Base-by-base conservation (phyloP, 2,329 filamentous ascomycete genomes). In the Bipolaris sorokiniana region DNA sequence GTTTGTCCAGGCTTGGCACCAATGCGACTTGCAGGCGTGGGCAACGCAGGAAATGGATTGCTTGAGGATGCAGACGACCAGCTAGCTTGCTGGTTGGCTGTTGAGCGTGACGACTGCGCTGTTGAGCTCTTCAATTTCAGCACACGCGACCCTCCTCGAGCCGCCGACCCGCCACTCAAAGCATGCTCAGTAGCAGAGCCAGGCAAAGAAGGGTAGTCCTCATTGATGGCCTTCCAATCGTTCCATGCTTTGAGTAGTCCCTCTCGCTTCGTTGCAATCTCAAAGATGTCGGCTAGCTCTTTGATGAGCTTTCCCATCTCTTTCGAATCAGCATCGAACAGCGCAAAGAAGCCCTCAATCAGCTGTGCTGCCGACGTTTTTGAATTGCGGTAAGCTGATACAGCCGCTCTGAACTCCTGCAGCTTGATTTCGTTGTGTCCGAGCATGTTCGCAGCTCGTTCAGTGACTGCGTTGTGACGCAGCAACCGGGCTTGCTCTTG, bases 161-260 rank as follows among this genome's bases (percentile, higher is more conserved):
- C 89, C 86, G 56, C 54, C 40, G 67, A 59, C 1, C 65, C 70
- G 15, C 71, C 77, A 55, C 75, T 77, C 34, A 74, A 73, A 67
- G 74, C 73, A 20, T 65, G 76, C 15, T 77, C 77, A 22, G 78
- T 77, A 46, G 82, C 84, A 44, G 82, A 84, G 0, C 90, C 89
- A 1, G 94, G 93, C 0, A 98, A 81, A 1, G 90, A 91, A 0
- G 94, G 94, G 66, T 97, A 98, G 74, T 97, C 93, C 76, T 97
- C 93, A 65, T 96, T 96, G 78, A 96, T 95, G 36, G 92, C 92
- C 45, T 91, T 91, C 91, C 94, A 97, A 77, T 97, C 91, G 66
- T 92, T 91, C 92, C 94, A 97, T 1, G 93, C 91, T 68, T 89
- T 89, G 23, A 92, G 85, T 3, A 99, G 80, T 0, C 81, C 83